These are phyloP conservation scores for Chrysopogon serrulatus DNA, from an alignment of 176 grass and related monocot species.

Conservation along the genomic window DNA sequence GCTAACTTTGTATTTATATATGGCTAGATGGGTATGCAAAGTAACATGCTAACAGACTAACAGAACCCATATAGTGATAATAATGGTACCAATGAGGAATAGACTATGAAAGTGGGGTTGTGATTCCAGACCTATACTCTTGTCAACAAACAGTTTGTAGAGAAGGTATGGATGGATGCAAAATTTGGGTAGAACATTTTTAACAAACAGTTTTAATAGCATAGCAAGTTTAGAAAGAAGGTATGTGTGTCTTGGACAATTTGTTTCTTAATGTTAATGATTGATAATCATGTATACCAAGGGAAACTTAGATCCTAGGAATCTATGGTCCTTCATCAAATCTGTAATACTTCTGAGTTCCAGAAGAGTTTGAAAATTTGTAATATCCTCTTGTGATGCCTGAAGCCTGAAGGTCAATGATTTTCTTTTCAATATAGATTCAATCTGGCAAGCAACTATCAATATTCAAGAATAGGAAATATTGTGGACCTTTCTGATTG, in stretches of 20 bases:
- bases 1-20: background rate
- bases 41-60: background rate
- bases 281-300: background rate
- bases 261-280: background rate
- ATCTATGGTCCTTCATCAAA: background rate
- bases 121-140: background rate
- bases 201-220: background rate
- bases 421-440: background rate
- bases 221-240: background rate
- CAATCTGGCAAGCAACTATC: background rate
- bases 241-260: background rate
- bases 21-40: background rate
- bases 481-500: background rate
- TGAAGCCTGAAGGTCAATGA: background rate
- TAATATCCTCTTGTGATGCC: conserved; percentile 1
- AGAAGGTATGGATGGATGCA: background rate
- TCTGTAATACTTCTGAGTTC: background rate
- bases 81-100: background rate
- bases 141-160: background rate
- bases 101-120: background rate
- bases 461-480: conserved; percentile 2
- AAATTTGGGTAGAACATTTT: background rate
- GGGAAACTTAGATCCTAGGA: background rate
- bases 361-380: background rate
- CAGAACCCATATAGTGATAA: background rate